Evolutionary conservation across 1,139 yeast genomes (phyloP).

Genomic region (Hyphopichia fennica): DNA sequence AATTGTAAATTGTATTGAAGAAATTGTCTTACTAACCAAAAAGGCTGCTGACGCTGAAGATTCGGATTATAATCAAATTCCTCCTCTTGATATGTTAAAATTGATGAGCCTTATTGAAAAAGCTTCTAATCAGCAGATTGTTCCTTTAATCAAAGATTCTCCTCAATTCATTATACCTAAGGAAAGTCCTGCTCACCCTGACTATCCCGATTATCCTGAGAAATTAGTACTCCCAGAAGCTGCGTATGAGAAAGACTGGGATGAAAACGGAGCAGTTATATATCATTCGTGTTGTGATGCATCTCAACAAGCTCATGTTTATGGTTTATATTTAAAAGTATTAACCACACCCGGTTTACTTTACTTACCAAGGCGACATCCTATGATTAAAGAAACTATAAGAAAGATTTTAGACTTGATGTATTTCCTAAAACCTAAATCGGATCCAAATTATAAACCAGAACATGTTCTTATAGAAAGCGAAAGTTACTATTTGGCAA

Average conservation of each 20-base stretch:
- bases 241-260: constrained; percentile 7
- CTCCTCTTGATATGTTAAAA: constrained; percentile 1
- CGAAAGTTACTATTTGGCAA: constrained; percentile 10
- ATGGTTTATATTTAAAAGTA: constrained; percentile 11
- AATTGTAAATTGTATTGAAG: constrained; percentile 3
- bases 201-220: constrained; percentile 4
- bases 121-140: constrained; percentile 3
- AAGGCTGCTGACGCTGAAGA: not conserved
- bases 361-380: constrained; percentile 13
- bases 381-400: constrained; percentile 13
- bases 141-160: not conserved
- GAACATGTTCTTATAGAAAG: constrained; percentile 8
- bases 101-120: constrained; percentile 1
- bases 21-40: not conserved
- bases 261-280: constrained; percentile 2
- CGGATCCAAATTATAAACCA: constrained; percentile 4
- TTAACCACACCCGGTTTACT: constrained; percentile 12
- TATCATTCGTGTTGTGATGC: constrained; percentile 14
- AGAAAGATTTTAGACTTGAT: constrained; percentile 8
- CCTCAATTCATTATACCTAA: constrained; percentile 5
- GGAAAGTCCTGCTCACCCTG: constrained; percentile 15
- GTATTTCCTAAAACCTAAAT: constrained; percentile 13
- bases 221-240: constrained; percentile 4
- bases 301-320: constrained; percentile 11
- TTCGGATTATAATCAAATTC: constrained; percentile 1